Base-by-base conservation (phyloP, 2,329 filamentous ascomycete genomes). In the Didymella lethalis region DNA sequence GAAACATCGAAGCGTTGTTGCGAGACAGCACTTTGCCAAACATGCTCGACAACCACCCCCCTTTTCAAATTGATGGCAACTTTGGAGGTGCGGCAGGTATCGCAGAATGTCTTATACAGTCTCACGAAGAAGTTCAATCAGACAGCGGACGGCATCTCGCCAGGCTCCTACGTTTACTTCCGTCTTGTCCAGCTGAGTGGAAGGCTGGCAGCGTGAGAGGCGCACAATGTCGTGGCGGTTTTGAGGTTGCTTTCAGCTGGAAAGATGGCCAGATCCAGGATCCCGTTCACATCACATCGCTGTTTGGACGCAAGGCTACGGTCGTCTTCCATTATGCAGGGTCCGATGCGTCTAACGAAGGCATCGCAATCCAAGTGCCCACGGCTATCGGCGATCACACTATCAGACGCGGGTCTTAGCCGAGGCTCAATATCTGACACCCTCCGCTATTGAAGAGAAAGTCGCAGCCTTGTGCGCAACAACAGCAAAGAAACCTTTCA, bases 11-110 rank as follows among this genome's bases (percentile, higher is more conserved):
- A 18, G 67, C 71, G n/a, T 65, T 82, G 7, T 62, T 83, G 31
- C 69, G 67, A 12, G 68, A 77, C 3, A 80, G 79, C 3, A 82
- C 80, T 0, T 64, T 82, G 18, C 74, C 77, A 1, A 83, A 82
- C 63, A 64, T 83, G 54, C 62, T 83, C 2, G 81, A 83, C 49
- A 57, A 40, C 6, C 54, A 59, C 11, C 54, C 55, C 8, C 54
- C 58, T 2, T 83, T 83, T 61, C 82, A 84, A 61, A 82, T 83
- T 23, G 81, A 84, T 63, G 82, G 82, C 0, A 84, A 84, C 52
- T 81, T 83, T 59, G 82, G 82, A 1, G 78, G 78, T 1, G 77
- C 77, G n/a, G 79, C 79, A 3, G 82, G 80, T 2, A 79, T 84
- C 14, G 62, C 80, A 1, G 81, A 83, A n/a, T 54, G 50, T 36